Percentiles rank a stretch among this genome's conserved stretches.
Conservation (phyloP, 2,329 filamentous ascomycete genomes). For the Trichophyton mentagrophytes region DNA sequence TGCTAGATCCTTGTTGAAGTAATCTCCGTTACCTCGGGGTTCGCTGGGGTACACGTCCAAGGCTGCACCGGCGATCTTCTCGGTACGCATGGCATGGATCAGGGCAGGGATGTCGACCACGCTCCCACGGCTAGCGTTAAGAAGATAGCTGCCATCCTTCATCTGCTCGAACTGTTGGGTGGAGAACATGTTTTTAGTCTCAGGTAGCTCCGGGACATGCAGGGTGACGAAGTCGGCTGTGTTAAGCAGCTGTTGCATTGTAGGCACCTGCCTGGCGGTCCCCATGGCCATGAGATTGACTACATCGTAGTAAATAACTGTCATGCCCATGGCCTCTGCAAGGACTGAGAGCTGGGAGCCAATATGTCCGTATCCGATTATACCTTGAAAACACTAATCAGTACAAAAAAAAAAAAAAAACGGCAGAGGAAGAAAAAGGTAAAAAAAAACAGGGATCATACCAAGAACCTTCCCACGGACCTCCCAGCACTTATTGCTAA, state of each 20-base stretch:
- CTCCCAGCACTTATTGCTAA: constrained; percentile 94
- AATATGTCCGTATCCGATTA: constrained; percentile 95
- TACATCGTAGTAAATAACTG: constrained; percentile 92
- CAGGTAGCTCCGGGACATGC: constrained; percentile 84
- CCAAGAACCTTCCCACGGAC: constrained; percentile 93
- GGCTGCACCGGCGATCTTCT: constrained; percentile 86
- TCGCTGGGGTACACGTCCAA: constrained; percentile 93
- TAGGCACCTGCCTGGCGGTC: constrained; percentile 69
- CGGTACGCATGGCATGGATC: constrained; percentile 70
- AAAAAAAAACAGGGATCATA: constrained; percentile 22
- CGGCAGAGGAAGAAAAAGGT: neutral
- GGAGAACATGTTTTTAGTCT: constrained; percentile 91
- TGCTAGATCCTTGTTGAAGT: constrained; percentile 79
- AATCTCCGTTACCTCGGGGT: constrained; percentile 85
- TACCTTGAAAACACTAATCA: constrained; percentile 40
- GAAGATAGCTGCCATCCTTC: constrained; percentile 85
- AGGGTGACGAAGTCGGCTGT: constrained; percentile 85
- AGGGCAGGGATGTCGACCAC: constrained; percentile 90
- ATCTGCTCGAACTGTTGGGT: constrained; percentile 66
- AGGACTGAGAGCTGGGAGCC: constrained; percentile 90
- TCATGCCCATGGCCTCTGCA: constrained; percentile 96
- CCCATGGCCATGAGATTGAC: constrained; percentile 90
- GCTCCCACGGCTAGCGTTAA: constrained; percentile 88
- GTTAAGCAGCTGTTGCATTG: constrained; percentile 60
- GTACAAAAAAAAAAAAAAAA: neutral